Conservation (phyloP, 83 land plant genomes). For the Diphasiastrum complanatum region DNA sequence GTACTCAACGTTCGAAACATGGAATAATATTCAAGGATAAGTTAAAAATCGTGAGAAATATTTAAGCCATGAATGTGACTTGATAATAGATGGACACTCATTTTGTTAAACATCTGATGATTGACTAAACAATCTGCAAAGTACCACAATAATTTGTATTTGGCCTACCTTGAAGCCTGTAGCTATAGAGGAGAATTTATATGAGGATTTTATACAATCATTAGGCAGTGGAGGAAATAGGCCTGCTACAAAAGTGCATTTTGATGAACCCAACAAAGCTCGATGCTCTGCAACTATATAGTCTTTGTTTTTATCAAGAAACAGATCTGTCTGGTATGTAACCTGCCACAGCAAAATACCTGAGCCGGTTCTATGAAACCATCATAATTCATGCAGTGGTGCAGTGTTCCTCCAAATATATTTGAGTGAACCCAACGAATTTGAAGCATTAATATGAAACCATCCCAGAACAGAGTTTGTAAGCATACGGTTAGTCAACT, state of each 20-base stretch:
- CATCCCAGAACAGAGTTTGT: too few species aligned
- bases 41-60: too few species aligned
- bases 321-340: constrained; percentile 76
- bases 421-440: too few species aligned
- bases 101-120: neutral
- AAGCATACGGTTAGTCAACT: too few species aligned
- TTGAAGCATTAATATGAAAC: too few species aligned
- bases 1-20: neutral
- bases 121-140: neutral
- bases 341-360: constrained; percentile 41
- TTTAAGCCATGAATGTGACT: too few species aligned
- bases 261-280: constrained; percentile 59
- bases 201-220: constrained; percentile 50
- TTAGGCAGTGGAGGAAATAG: constrained; percentile 58
- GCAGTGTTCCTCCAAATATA: too few species aligned
- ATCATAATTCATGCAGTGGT: too few species aligned
- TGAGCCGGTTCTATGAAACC: neutral
- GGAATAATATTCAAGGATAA: too few species aligned
- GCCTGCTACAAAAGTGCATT: constrained; percentile 55
- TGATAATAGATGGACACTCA: neutral
- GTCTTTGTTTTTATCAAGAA: constrained; percentile 83
- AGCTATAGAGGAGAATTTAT: constrained; percentile 71
- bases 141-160: neutral
- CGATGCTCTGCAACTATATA: constrained; percentile 92
- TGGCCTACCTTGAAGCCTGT: constrained; percentile 62